phyloP scores from a whole-genome alignment of 805 yeast species.

The Saccharomycopsis oosterbeekiorum region DNA sequence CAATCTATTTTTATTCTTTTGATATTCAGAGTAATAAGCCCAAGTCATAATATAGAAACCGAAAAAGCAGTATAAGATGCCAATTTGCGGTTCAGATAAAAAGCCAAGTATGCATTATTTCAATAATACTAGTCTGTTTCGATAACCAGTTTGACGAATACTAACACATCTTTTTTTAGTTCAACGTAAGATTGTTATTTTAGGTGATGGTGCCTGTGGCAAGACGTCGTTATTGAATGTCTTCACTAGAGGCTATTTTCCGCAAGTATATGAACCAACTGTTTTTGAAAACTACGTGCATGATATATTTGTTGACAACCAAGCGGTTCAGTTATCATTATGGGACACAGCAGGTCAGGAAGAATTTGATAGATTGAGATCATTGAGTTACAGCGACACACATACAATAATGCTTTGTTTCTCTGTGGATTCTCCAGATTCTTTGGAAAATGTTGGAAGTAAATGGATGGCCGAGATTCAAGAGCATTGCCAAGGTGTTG shows the following conservation, averaged over 20 bases:
- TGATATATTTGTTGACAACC: slow-evolving; percentile 91
- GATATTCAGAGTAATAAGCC: not conserved
- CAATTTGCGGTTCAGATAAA: slow-evolving; percentile 35
- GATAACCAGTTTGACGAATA: not conserved
- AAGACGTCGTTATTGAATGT: slow-evolving; percentile 91
- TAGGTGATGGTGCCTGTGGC: slow-evolving; percentile 99
- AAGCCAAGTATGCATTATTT: slow-evolving; percentile 31
- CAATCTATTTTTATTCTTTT: too few relatives aligned
- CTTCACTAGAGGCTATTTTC: slow-evolving; percentile 94
- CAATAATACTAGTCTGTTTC: too few relatives aligned
- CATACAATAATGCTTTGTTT: slow-evolving; percentile 96
- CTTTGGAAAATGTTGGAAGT: slow-evolving; percentile 86
- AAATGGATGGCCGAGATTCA: slow-evolving; percentile 97
- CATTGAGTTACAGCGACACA: slow-evolving; percentile 88
- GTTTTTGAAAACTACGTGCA: slow-evolving; percentile 96
- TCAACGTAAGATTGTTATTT: slow-evolving; percentile 84
- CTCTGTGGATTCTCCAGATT: slow-evolving; percentile 88
- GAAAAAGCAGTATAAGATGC: slow-evolving; percentile 25
- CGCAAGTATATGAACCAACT: slow-evolving; percentile 97
- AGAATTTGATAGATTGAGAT: slow-evolving; percentile 89
- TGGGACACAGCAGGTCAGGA: slow-evolving; percentile 99
- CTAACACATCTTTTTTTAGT: slow-evolving; percentile 29
- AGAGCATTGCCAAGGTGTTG: slow-evolving; percentile 95
- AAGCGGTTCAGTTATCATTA: slow-evolving; percentile 80
- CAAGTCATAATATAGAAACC: not conserved